Conservation (phyloP, 164 flowering plant genomes). For the Brasenia schreberi region DNA sequence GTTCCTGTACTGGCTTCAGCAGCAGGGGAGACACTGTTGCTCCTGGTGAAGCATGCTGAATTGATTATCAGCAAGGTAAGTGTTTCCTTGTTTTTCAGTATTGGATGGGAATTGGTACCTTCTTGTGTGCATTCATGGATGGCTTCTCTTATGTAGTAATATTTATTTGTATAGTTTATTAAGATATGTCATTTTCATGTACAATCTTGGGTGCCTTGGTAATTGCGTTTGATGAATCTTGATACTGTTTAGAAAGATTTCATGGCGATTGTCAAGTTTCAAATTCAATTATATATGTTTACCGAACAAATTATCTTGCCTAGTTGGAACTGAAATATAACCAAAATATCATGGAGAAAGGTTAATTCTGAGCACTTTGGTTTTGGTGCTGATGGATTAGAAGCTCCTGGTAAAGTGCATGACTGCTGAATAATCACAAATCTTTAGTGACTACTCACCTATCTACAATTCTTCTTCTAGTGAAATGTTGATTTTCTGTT, state of each 20-base stretch:
- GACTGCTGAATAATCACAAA: not conserved
- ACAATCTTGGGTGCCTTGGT: too few relatives aligned
- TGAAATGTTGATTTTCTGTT: not conserved
- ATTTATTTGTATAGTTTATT: too few relatives aligned
- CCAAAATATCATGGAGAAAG: not conserved
- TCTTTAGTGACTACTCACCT: not conserved
- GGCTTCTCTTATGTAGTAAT: too few relatives aligned
- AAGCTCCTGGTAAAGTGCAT: not conserved
- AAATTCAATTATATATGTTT: too few relatives aligned
- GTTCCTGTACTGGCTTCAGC: slow-evolving; percentile 86
- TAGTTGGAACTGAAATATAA: too few relatives aligned
- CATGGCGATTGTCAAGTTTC: too few relatives aligned
- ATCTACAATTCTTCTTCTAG: not conserved
- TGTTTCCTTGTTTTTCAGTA: not conserved
- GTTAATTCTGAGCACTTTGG: not conserved
- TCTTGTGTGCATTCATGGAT: too few relatives aligned
- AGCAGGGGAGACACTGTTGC: slow-evolving; percentile 79
- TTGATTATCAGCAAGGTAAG: slow-evolving; percentile 84
- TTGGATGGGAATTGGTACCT: not conserved
- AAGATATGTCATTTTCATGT: too few relatives aligned
- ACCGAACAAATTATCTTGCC: too few relatives aligned
- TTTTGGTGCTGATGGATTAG: not conserved
- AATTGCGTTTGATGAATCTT: too few relatives aligned
- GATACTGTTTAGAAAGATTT: too few relatives aligned
- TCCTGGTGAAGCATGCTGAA: slow-evolving; percentile 93